Percentiles rank a stretch among this genome's conserved stretches.
Evolutionary conservation across 306 rosid genomes (phyloP).

Genomic region (Cucurbita argyrosperma): DNA sequence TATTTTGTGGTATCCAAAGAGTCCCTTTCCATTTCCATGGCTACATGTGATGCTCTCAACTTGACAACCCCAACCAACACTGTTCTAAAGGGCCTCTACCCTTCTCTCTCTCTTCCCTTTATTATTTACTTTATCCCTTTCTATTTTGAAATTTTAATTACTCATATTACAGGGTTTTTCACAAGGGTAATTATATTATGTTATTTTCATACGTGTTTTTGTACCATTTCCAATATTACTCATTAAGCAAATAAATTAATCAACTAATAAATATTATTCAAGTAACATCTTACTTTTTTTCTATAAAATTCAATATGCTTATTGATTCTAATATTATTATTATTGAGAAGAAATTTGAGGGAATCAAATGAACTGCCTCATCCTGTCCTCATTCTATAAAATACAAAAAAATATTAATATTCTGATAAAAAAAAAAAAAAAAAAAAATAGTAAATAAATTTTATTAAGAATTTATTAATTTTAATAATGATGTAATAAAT

Average conservation of each 20-base stretch:
- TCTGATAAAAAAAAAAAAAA: no score
- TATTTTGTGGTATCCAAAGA: not conserved
- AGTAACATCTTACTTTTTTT: no score
- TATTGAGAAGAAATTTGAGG: not conserved
- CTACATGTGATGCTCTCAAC: constrained; percentile 6
- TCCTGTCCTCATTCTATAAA: not conserved
- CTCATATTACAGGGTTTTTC: no score
- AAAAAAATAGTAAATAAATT: no score
- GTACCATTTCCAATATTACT: not conserved
- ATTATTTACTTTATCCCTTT: no score
- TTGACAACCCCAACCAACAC: not conserved
- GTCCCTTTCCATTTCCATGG: not conserved
- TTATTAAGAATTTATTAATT: no score
- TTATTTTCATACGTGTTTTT: no score
- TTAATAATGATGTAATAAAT: not conserved
- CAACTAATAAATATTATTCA: no score
- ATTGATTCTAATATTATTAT: not conserved
- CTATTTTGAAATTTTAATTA: no score
- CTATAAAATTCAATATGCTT: no score
- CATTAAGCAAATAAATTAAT: not conserved
- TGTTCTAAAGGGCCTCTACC: not conserved
- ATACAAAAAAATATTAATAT: not conserved
- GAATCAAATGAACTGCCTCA: not conserved
- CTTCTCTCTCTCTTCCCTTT: not conserved
- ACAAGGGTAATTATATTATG: no score